These are phyloP conservation scores for Paratrypanosoma confusum DNA, from an alignment of 208 protist species.

Conservation along the genomic window DNA sequence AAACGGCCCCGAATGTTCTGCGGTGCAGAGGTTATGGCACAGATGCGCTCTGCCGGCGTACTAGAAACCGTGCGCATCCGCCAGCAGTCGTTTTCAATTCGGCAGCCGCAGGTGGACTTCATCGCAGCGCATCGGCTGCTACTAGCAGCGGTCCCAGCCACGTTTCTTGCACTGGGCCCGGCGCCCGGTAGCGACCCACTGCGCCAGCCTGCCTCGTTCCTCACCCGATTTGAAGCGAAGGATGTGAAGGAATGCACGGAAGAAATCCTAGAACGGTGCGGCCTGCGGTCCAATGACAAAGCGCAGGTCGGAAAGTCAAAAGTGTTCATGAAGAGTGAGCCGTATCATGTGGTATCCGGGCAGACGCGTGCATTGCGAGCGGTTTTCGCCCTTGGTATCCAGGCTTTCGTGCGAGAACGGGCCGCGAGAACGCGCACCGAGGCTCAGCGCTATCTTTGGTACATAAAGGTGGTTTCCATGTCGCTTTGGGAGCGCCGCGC, in stretches of 20 bases:
- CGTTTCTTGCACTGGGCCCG: neutral
- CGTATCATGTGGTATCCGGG: conserved; percentile 12
- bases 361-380: conserved; percentile 4
- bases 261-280: neutral
- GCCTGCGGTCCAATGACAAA: neutral
- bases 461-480: conserved; percentile 2
- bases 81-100: conserved; percentile 24
- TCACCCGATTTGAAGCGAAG: neutral
- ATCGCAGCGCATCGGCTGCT: conserved; percentile 4
- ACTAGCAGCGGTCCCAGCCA: neutral
- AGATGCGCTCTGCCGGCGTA: conserved; percentile 35
- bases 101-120: conserved; percentile 26
- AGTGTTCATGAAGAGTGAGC: conserved; percentile 24
- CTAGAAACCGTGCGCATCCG: conserved; percentile 45
- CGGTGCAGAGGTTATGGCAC: conserved; percentile 23
- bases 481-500: neutral
- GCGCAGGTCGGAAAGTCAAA: conserved; percentile 33
- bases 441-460: neutral
- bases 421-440: neutral
- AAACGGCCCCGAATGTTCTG: conserved; percentile 22
- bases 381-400: conserved; percentile 4
- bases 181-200: neutral
- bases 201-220: conserved; percentile 1
- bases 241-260: neutral
- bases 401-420: conserved; percentile 2